Evolutionary conservation across 2,329 filamentous ascomycete species (phyloP).

Genomic region (Scleromitrula shiraiana): DNA sequence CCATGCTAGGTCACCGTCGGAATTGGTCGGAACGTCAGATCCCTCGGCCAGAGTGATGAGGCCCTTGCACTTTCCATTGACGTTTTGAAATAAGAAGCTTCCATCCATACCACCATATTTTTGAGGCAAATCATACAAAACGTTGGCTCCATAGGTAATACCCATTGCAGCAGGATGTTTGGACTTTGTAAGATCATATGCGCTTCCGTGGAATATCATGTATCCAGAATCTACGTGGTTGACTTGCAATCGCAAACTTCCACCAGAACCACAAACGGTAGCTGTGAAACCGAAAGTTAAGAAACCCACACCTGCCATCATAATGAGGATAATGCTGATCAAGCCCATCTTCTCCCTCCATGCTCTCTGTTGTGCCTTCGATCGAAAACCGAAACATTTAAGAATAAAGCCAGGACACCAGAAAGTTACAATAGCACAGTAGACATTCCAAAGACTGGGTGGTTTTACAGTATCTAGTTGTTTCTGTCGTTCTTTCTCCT

Average conservation of each 20-base stretch:
- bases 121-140: constrained; percentile 77
- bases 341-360: constrained; percentile 98
- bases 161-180: constrained; percentile 73
- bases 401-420: constrained; percentile 86
- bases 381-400: constrained; percentile 74
- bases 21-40: constrained; percentile 75
- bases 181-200: constrained; percentile 74
- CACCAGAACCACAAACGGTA: constrained; percentile 70
- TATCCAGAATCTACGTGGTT: constrained; percentile 77
- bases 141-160: constrained; percentile 65
- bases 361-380: constrained; percentile 80
- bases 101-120: constrained; percentile 85
- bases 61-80: constrained; percentile 93
- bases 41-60: constrained; percentile 64
- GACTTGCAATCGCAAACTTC: constrained; percentile 62
- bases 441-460: constrained; percentile 88
- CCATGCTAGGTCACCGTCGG: constrained; percentile 73
- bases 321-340: constrained; percentile 83
- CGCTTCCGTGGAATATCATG: constrained; percentile 93
- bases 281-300: constrained; percentile 94
- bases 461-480: constrained; percentile 60
- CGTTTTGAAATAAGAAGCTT: constrained; percentile 96
- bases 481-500: constrained; percentile 49
- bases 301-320: constrained; percentile 87
- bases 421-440: constrained; percentile 89